Percentiles rank a stretch among this genome's conserved stretches.
Conservation (phyloP, 139 green algal genomes). For the Picochlorum sp. region DNA sequence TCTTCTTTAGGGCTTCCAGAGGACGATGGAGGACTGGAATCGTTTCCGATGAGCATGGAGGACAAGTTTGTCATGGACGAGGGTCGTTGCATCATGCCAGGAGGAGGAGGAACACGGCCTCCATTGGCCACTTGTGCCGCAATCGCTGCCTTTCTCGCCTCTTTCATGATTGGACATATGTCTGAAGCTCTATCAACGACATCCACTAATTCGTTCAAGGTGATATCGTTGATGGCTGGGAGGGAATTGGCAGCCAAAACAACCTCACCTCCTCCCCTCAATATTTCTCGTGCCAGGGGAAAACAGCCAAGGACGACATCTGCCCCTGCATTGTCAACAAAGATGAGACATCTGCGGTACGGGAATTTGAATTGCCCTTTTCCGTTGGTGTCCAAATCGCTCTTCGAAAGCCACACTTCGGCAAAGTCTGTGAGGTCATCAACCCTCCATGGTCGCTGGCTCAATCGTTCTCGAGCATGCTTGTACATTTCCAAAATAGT, state of each 20-base stretch:
- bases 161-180: constrained; percentile 50
- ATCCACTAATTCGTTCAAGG: constrained; percentile 65
- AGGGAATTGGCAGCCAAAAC: constrained; percentile 87
- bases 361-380: constrained; percentile 19
- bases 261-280: constrained; percentile 75
- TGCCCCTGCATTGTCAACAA: constrained; percentile 94
- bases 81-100: constrained; percentile 30
- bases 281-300: constrained; percentile 86
- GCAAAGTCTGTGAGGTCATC: constrained; percentile 75
- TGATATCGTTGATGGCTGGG: constrained; percentile 99
- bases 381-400: constrained; percentile 4
- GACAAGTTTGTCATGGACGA: constrained; percentile 22
- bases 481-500: constrained; percentile 95
- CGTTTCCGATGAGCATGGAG: constrained; percentile 7
- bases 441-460: constrained; percentile 77
- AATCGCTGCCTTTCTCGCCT: constrained; percentile 42
- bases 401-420: constrained; percentile 23
- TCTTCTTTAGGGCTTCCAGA: neutral
- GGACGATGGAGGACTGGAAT: neutral
- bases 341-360: constrained; percentile 80
- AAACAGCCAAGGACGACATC: constrained; percentile 95
- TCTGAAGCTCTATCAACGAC: constrained; percentile 39
- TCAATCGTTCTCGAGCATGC: constrained; percentile 39
- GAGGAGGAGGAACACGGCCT: constrained; percentile 35
- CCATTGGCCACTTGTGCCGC: constrained; percentile 20